These are phyloP conservation scores for Cetradonia linearis DNA, from an alignment of 495 filamentous ascomycete species.

Conservation along the genomic window DNA sequence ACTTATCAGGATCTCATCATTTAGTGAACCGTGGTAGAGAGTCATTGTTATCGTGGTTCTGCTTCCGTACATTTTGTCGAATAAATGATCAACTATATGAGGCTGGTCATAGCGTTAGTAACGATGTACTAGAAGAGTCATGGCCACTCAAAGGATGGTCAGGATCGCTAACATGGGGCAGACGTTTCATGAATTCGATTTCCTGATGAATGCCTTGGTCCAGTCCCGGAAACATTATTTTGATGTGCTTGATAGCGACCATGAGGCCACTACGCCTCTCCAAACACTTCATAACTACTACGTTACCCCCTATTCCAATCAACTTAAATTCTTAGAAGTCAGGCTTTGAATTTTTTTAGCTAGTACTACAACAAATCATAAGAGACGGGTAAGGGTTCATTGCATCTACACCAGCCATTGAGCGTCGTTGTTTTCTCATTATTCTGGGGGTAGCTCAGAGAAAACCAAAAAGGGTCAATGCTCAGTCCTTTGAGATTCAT, in stretches of 20 bases:
- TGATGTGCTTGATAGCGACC: neutral
- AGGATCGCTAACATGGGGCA: constrained; percentile 2
- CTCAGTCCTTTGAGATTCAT: neutral
- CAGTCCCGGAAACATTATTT: neutral
- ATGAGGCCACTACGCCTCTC: neutral
- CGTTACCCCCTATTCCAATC: neutral
- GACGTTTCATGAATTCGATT: neutral
- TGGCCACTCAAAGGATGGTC: no score
- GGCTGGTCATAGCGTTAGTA: no score
- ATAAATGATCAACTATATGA: neutral
- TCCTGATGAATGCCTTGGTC: neutral
- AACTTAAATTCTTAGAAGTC: no score
- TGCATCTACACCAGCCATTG: neutral
- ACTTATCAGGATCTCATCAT: neutral
- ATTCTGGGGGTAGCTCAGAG: neutral
- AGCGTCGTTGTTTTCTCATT: neutral
- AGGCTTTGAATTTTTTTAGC: no score
- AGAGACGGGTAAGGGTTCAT: neutral
- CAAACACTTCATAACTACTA: neutral
- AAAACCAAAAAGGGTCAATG: neutral
- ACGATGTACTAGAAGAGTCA: no score
- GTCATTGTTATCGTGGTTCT: neutral
- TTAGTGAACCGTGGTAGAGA: constrained; percentile 3
- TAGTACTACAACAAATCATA: neutral
- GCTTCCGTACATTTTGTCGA: neutral